Evolutionary conservation across 331 rosid species (phyloP).

Genomic region (Malus hybrid): DNA sequence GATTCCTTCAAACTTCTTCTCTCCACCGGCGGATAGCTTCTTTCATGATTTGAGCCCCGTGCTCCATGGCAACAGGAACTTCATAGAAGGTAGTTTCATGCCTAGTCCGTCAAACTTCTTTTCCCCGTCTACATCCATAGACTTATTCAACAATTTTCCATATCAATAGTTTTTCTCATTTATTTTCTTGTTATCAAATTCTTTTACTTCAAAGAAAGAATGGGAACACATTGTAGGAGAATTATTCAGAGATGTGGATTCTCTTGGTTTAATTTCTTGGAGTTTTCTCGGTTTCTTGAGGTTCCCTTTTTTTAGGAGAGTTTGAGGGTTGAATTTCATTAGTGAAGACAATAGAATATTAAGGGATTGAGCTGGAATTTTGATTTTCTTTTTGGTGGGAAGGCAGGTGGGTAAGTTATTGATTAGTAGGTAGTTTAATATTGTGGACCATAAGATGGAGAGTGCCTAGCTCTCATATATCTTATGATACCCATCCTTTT

Average conservation of each 20-base stretch:
- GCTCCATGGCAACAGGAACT: slow-evolving; percentile 39
- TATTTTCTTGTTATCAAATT: background rate
- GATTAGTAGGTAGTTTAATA: background rate
- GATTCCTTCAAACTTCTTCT: slow-evolving; percentile 51
- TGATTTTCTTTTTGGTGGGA: slow-evolving; percentile 11
- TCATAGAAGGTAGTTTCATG: slow-evolving; percentile 53
- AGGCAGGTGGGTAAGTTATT: slow-evolving; percentile 28
- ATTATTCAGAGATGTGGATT: background rate
- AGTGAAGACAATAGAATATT: background rate
- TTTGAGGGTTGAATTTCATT: background rate
- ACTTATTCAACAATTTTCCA: slow-evolving; percentile 56
- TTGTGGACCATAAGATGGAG: slow-evolving; percentile 15
- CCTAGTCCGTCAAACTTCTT: slow-evolving; percentile 68
- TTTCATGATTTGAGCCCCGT: slow-evolving; percentile 68
- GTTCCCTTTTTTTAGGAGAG: background rate
- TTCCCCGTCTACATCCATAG: slow-evolving; percentile 46
- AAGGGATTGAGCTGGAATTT: slow-evolving; percentile 5
- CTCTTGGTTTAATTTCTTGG: background rate
- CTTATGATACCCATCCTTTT: background rate
- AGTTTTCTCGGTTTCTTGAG: background rate
- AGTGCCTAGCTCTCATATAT: background rate
- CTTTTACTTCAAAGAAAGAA: background rate
- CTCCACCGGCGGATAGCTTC: slow-evolving; percentile 42
- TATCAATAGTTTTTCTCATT: slow-evolving; percentile 7
- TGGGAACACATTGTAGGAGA: background rate